A percentile compares a stretch with the other conserved stretches of the same genome.
Conservation (phyloP, 2,329 filamentous ascomycete species). For the Claviceps humidiphila region DNA sequence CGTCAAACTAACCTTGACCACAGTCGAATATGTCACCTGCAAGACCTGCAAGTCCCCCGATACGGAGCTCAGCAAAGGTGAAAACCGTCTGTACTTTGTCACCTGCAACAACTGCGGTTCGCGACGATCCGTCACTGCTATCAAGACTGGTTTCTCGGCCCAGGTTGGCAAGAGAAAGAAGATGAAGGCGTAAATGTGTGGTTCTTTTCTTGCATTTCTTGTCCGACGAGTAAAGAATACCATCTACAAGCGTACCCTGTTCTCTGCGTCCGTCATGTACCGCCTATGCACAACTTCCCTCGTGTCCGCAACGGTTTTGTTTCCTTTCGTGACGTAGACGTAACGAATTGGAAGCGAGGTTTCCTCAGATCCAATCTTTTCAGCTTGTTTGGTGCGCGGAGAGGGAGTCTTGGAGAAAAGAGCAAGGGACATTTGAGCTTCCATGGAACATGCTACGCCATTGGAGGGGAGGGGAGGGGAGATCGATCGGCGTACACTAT, state of each 20-base stretch:
- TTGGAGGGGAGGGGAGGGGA: too few species aligned
- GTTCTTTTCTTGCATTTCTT: background rate
- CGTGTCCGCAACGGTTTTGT: too few species aligned
- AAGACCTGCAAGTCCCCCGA: conserved; percentile 94
- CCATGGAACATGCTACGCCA: too few species aligned
- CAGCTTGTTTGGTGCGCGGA: too few species aligned
- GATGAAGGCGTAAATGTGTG: conserved; percentile 57
- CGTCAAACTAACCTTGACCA: background rate
- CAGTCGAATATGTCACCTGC: conserved; percentile 95
- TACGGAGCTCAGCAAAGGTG: conserved; percentile 94
- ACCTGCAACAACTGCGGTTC: conserved; percentile 79
- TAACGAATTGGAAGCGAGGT: too few species aligned
- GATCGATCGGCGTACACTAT: too few species aligned
- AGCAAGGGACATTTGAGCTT: too few species aligned
- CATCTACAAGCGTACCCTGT: background rate
- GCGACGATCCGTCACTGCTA: conserved; percentile 81
- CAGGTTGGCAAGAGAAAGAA: conserved; percentile 98
- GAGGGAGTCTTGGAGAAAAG: too few species aligned
- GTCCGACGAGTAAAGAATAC: background rate
- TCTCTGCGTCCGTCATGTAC: background rate
- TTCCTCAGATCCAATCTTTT: too few species aligned
- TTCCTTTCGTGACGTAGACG: background rate
- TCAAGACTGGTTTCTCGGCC: conserved; percentile 99
- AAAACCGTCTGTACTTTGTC: conserved; percentile 98
- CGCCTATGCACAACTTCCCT: background rate